Evolutionary conservation across 768 basidiomycete genomes (phyloP).

Genomic region (Baorangia bicolor): DNA sequence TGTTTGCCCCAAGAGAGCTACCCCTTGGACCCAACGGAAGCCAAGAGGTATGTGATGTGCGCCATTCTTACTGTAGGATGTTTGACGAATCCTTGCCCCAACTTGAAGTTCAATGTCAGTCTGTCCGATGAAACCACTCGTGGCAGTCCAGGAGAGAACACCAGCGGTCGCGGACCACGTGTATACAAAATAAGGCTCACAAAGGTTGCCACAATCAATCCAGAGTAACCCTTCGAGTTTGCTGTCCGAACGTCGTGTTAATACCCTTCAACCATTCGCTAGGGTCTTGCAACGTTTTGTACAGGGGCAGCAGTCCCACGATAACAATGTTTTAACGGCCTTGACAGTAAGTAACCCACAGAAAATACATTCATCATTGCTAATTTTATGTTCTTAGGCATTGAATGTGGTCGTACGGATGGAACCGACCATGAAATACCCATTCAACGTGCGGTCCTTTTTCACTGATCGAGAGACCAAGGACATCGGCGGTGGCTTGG

Average conservation of each 20-base stretch:
- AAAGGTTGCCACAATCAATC: constrained; percentile 59
- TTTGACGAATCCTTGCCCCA: constrained; percentile 5
- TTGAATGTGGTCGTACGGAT: constrained; percentile 75
- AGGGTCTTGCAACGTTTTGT: constrained; percentile 69
- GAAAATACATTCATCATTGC: background rate
- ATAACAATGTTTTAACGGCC: constrained; percentile 66
- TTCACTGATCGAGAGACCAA: constrained; percentile 58
- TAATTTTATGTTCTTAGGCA: constrained; percentile 41
- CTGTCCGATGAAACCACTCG: constrained; percentile 41
- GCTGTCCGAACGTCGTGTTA: constrained; percentile 22
- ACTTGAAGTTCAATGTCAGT: constrained; percentile 58
- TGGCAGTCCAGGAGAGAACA: constrained; percentile 33
- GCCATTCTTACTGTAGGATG: background rate
- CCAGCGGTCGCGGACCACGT: constrained; percentile 48
- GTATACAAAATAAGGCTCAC: constrained; percentile 64
- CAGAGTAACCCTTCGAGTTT: constrained; percentile 38
- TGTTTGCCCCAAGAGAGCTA: constrained; percentile 61
- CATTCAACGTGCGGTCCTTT: constrained; percentile 74
- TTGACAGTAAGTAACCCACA: constrained; percentile 47
- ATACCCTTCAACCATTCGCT: background rate
- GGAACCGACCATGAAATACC: constrained; percentile 65
- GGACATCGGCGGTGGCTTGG: constrained; percentile 59
- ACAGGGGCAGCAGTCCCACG: constrained; percentile 60
- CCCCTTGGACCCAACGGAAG: constrained; percentile 53
- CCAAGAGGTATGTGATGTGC: constrained; percentile 46